Conservation (phyloP, 345 rosid species). For the Salix caprea region DNA sequence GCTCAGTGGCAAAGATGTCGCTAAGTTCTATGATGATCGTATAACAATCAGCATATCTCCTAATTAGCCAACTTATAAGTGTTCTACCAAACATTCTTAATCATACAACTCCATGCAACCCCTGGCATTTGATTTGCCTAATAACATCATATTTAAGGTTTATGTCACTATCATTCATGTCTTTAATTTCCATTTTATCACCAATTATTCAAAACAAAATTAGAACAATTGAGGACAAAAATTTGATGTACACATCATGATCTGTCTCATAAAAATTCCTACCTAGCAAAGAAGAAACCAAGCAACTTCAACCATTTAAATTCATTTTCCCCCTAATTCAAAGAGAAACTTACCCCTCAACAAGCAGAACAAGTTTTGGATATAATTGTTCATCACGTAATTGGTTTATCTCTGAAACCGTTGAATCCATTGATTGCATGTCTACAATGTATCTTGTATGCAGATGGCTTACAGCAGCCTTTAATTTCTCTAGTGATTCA, state of each 20-base stretch:
- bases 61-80: neutral
- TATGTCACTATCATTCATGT: neutral
- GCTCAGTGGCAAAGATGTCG: neutral
- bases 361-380: constrained; percentile 76
- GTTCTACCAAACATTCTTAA: neutral
- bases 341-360: constrained; percentile 64
- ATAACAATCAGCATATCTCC: neutral
- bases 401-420: constrained; percentile 86
- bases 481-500: constrained; percentile 78
- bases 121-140: neutral
- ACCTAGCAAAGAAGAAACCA: neutral
- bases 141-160: neutral
- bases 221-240: neutral
- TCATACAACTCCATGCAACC: neutral
- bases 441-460: constrained; percentile 97
- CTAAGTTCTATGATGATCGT: neutral
- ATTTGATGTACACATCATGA: neutral
- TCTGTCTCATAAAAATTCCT: neutral
- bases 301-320: neutral
- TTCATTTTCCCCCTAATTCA: neutral
- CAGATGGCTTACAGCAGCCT: constrained; percentile 85
- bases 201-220: neutral
- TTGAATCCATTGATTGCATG: constrained; percentile 99
- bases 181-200: neutral
- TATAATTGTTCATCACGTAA: constrained; percentile 84